Evolutionary conservation across 306 rosid genomes (phyloP).

Genomic region (Begonia fuchsioides): DNA sequence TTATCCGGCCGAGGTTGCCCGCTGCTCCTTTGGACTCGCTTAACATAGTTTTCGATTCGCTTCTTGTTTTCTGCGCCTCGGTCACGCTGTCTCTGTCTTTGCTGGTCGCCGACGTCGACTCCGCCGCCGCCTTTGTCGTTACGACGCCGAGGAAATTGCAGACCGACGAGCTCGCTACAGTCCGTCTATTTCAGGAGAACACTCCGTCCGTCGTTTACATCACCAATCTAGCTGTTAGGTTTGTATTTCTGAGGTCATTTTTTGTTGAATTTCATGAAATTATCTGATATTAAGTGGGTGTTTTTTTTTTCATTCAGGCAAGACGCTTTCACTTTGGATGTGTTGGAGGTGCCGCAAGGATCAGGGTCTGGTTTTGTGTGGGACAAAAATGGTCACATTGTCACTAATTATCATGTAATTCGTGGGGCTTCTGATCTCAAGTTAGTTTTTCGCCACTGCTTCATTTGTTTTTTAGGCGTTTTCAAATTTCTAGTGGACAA

Average conservation of each 20-base stretch:
- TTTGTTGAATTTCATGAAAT: background rate
- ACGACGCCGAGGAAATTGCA: constrained; percentile 60
- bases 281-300: constrained; percentile 3
- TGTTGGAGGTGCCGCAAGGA: too few relatives aligned
- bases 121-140: constrained; percentile 74
- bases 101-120: constrained; percentile 38
- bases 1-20: background rate
- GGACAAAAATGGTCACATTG: constrained; percentile 75
- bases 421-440: too few relatives aligned
- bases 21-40: constrained; percentile 3
- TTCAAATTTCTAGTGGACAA: too few relatives aligned
- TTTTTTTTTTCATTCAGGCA: constrained; percentile 54
- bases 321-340: constrained; percentile 92
- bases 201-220: constrained; percentile 91
- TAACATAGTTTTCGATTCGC: constrained; percentile 24
- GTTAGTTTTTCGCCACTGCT: constrained; percentile 12
- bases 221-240: constrained; percentile 86
- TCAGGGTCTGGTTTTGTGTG: constrained; percentile 97
- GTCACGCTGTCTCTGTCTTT: constrained; percentile 47
- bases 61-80: constrained; percentile 56
- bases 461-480: too few relatives aligned
- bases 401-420: constrained; percentile 95
- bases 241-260: background rate
- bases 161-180: too few relatives aligned
- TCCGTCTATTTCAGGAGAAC: constrained; percentile 80